phyloP scores from a whole-genome alignment of 257 asterid genomes.

The Mitragyna speciosa region DNA sequence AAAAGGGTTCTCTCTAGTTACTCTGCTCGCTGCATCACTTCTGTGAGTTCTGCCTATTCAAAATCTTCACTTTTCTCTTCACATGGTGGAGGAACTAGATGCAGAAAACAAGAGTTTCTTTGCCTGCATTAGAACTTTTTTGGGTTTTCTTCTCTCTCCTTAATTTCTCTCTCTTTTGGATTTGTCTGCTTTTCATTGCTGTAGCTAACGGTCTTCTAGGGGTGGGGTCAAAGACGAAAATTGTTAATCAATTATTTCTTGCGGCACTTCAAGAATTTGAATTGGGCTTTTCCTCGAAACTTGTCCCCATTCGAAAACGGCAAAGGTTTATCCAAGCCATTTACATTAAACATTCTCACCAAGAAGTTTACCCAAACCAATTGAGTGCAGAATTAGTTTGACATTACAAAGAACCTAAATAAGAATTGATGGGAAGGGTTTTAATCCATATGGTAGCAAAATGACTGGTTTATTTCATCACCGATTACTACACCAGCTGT shows the following conservation, averaged over 20 bases:
- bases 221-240: constrained; percentile 22
- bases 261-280: constrained; percentile 25
- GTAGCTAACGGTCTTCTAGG: constrained; percentile 40
- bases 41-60: not conserved
- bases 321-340: not conserved
- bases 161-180: not conserved
- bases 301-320: not conserved
- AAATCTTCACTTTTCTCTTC: not conserved
- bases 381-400: too few relatives aligned
- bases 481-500: too few relatives aligned
- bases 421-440: too few relatives aligned
- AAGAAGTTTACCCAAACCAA: too few relatives aligned
- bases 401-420: too few relatives aligned
- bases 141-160: not conserved
- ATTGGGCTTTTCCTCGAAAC: not conserved
- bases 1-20: not conserved
- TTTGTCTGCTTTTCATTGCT: constrained; percentile 3
- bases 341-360: too few relatives aligned
- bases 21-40: not conserved
- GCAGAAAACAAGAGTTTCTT: not conserved
- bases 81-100: not conserved
- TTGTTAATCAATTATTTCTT: constrained; percentile 3
- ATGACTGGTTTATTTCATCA: too few relatives aligned
- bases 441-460: too few relatives aligned
- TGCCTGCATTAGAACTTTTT: not conserved